A percentile compares a stretch with the other conserved stretches of the same genome.
Evolutionary conservation across 2,329 filamentous ascomycete species (phyloP).

Genomic region (Pseudogymnoascus sp.): DNA sequence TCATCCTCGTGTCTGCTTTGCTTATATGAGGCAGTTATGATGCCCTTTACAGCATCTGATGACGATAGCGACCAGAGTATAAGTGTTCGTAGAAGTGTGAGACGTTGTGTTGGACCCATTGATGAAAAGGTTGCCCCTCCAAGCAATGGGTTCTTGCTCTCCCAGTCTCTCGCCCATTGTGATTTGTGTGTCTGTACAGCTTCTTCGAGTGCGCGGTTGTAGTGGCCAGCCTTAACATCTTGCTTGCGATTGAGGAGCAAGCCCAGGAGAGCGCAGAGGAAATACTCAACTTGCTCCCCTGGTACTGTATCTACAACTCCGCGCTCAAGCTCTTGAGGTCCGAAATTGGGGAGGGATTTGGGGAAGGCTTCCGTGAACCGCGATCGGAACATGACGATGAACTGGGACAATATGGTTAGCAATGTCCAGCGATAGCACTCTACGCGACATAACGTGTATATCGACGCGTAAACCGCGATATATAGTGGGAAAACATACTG

Average conservation of each 20-base stretch:
- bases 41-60: conserved; percentile 72
- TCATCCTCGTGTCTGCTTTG: conserved; percentile 72
- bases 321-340: conserved; percentile 88
- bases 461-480: conserved; percentile 31
- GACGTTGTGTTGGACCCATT: conserved; percentile 72
- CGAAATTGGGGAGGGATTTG: conserved; percentile 79
- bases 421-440: conserved; percentile 20
- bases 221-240: conserved; percentile 91
- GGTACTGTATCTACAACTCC: conserved; percentile 73
- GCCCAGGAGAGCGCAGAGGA: conserved; percentile 82
- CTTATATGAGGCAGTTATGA: conserved; percentile 85
- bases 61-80: conserved; percentile 84
- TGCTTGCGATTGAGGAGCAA: conserved; percentile 95
- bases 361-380: conserved; percentile 88
- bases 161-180: conserved; percentile 86
- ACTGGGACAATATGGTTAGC: conserved; percentile 49
- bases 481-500: conserved; percentile 57
- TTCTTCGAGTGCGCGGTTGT: conserved; percentile 88
- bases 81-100: conserved; percentile 74
- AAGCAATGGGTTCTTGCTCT: conserved; percentile 72
- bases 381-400: conserved; percentile 96
- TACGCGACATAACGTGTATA: conserved; percentile 50
- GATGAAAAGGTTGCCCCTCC: conserved; percentile 74
- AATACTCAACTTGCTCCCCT: conserved; percentile 76
- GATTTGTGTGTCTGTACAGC: conserved; percentile 75